Percentiles rank a stretch among this genome's conserved stretches.
Evolutionary conservation across 225 moss, liverwort and hornwort genomes (phyloP).

Genomic region (Pleurozium schreberi): DNA sequence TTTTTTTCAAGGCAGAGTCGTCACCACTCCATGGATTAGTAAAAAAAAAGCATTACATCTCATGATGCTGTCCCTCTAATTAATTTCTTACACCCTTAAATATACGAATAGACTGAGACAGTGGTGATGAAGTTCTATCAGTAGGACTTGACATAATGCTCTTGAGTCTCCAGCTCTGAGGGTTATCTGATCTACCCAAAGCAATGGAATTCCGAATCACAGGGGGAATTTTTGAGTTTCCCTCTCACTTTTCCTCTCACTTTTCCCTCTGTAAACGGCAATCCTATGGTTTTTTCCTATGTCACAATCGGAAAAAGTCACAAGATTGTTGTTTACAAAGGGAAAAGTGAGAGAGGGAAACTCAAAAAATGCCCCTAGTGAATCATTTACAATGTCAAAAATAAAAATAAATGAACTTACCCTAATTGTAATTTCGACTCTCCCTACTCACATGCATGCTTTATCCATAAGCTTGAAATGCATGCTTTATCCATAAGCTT

Average conservation of each 20-base stretch:
- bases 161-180: fast-evolving
- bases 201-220: too few species aligned
- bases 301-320: too few species aligned
- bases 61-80: background rate
- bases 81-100: background rate
- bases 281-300: too few species aligned
- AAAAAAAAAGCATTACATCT: background rate
- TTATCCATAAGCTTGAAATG: background rate
- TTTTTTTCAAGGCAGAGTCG: background rate
- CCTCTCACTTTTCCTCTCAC: too few species aligned
- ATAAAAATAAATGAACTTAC: background rate
- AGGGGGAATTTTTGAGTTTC: too few species aligned
- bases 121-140: background rate
- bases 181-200: background rate
- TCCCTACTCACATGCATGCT: background rate
- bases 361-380: too few species aligned
- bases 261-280: too few species aligned
- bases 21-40: background rate
- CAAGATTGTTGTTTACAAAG: too few species aligned
- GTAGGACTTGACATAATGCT: background rate
- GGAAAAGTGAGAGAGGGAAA: too few species aligned
- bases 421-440: background rate
- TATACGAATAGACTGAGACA: background rate
- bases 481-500: background rate
- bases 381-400: too few species aligned